These are phyloP conservation scores for Periconia macrospinosa DNA, from an alignment of 2,329 filamentous ascomycete species.

Conservation along the genomic window DNA sequence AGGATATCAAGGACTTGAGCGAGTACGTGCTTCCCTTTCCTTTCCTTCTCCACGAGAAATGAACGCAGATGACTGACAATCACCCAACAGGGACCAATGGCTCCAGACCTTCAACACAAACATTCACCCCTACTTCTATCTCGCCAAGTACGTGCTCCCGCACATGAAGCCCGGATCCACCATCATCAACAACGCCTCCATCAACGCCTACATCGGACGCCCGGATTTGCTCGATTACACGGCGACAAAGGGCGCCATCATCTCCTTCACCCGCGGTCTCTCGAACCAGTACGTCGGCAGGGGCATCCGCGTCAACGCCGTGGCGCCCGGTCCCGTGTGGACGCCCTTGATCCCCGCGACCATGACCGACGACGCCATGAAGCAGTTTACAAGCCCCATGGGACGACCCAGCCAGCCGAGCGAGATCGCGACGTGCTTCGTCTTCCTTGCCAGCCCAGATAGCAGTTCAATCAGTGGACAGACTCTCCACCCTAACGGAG, in stretches of 20 bases:
- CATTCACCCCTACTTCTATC: constrained; percentile 79
- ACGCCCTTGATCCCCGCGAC: constrained; percentile 48
- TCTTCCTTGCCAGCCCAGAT: constrained; percentile 76
- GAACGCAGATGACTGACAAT: background rate
- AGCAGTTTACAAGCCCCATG: constrained; percentile 74
- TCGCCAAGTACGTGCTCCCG: constrained; percentile 74
- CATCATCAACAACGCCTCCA: constrained; percentile 84
- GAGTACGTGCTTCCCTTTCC: constrained; percentile 55
- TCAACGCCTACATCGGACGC: constrained; percentile 81
- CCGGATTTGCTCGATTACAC: constrained; percentile 83
- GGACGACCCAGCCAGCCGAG: constrained; percentile 77
- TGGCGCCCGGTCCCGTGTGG: constrained; percentile 69
- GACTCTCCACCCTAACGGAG: constrained; percentile 62
- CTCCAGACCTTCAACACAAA: constrained; percentile 78
- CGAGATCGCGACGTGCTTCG: constrained; percentile 79
- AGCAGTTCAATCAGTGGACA: constrained; percentile 76
- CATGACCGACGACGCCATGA: constrained; percentile 60
- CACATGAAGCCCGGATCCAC: constrained; percentile 74
- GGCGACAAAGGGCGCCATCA: constrained; percentile 74
- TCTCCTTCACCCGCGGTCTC: constrained; percentile 76
- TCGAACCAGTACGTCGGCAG: constrained; percentile 73
- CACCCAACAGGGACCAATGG: constrained; percentile 68
- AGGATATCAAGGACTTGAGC: constrained; percentile 69
- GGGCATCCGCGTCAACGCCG: constrained; percentile 75
- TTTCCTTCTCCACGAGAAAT: too few relatives aligned